Evolutionary conservation across 2,329 filamentous ascomycete genomes (phyloP).

Genomic region (Blastomyces emzantsi): DNA sequence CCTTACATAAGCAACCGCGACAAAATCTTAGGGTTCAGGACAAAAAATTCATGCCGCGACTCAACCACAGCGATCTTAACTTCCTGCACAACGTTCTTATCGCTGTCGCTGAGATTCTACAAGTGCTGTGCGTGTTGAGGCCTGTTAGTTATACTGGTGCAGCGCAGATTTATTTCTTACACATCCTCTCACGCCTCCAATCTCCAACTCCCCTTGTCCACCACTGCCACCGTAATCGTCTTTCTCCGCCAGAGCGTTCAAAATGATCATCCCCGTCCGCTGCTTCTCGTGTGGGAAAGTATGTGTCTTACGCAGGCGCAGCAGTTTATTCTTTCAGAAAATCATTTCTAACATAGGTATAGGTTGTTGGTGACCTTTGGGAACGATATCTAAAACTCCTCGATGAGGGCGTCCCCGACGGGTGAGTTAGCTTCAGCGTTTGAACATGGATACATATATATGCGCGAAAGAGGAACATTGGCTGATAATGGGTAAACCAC

Average conservation of each 20-base stretch:
- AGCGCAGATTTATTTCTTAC: not conserved
- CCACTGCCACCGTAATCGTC: not conserved
- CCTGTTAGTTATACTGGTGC: not conserved
- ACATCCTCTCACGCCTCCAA: not conserved
- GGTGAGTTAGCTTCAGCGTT: slow-evolving; percentile 45
- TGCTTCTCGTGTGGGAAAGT: slow-evolving; percentile 99
- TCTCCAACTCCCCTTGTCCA: not conserved
- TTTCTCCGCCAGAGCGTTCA: slow-evolving; percentile 1
- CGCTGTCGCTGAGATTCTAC: not conserved
- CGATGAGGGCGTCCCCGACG: slow-evolving; percentile 64
- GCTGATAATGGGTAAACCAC: slow-evolving; percentile 7
- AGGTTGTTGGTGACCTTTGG: slow-evolving; percentile 98
- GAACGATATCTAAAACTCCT: slow-evolving; percentile 88
- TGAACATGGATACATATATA: slow-evolving; percentile 14
- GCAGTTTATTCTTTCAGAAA: slow-evolving; percentile 14
- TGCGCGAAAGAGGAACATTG: not conserved
- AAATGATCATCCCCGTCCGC: slow-evolving; percentile 96
- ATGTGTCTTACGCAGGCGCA: slow-evolving; percentile 18
- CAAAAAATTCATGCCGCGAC: not conserved
- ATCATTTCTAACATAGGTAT: slow-evolving; percentile 24
- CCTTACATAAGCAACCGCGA: not conserved
- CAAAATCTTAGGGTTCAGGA: not conserved
- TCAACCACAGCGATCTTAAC: not conserved
- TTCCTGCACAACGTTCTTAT: not conserved
- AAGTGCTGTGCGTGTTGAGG: not conserved